Percentiles rank a stretch among this genome's conserved stretches.
Evolutionary conservation across 2,329 filamentous ascomycete species (phyloP).

Genomic region (Cytospora mali): DNA sequence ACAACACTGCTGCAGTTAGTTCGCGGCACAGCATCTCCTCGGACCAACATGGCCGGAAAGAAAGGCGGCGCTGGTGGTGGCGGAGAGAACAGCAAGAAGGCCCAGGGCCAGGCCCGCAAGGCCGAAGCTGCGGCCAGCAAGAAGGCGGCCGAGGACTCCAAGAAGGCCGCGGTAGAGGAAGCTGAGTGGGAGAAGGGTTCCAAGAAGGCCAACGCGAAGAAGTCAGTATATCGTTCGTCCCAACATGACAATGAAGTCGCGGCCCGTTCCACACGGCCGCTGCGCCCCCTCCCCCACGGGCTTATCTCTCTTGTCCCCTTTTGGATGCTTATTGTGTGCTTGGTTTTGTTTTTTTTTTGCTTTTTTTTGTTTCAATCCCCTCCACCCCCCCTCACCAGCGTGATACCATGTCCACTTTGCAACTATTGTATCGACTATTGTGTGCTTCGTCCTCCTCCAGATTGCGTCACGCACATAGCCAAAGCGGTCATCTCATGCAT

Average conservation of each 20-base stretch:
- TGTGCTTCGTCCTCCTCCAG: neutral
- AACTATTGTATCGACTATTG: no score
- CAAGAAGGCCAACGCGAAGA: slow-evolving; percentile 78
- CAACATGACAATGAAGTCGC: neutral
- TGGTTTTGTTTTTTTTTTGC: neutral
- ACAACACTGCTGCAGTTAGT: neutral
- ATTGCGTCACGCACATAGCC: neutral
- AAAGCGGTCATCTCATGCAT: neutral
- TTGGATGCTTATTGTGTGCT: neutral
- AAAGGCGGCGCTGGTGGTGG: slow-evolving; percentile 68
- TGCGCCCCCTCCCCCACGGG: neutral
- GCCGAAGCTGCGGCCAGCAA: slow-evolving; percentile 84
- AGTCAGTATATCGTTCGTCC: slow-evolving; percentile 59
- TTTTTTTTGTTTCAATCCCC: no score
- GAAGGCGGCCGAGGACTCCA: slow-evolving; percentile 68
- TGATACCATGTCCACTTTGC: no score
- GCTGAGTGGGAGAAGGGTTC: slow-evolving; percentile 82
- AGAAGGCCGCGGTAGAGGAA: slow-evolving; percentile 68
- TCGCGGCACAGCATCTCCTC: neutral
- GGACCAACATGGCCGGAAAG: slow-evolving; percentile 58
- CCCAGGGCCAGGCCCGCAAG: slow-evolving; percentile 85
- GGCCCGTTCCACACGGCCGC: neutral
- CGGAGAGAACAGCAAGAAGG: slow-evolving; percentile 86
- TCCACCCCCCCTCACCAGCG: neutral
- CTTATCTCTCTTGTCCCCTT: no score